Percentiles rank a stretch among this genome's conserved stretches.
Evolutionary conservation across 352 stramenopile species (phyloP).

Genomic region (Globisporangium camurandrum): DNA sequence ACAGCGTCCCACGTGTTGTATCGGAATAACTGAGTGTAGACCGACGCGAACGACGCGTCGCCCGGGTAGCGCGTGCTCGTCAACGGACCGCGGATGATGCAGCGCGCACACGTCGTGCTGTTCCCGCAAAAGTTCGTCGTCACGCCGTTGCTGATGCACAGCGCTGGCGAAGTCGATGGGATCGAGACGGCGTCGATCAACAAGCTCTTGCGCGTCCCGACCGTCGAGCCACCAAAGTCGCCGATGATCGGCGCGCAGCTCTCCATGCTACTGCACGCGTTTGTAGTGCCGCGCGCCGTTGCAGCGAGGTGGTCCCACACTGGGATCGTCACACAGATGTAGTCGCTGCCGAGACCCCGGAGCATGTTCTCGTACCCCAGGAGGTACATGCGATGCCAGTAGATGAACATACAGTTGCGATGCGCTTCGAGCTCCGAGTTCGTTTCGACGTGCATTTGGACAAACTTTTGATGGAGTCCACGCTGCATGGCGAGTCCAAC

Average conservation of each 20-base stretch:
- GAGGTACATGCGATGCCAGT: constrained; percentile 62
- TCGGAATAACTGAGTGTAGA: constrained; percentile 40
- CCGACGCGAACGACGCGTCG: constrained; percentile 23
- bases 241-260: constrained; percentile 26
- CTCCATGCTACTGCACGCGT: constrained; percentile 23
- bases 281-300: constrained; percentile 11
- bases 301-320: constrained; percentile 47
- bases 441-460: constrained; percentile 47
- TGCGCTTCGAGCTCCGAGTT: constrained; percentile 42
- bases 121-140: constrained; percentile 38
- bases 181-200: constrained; percentile 19
- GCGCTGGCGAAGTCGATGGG: constrained; percentile 6
- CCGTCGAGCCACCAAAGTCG: constrained; percentile 25
- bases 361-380: constrained; percentile 75
- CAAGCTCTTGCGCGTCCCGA: constrained; percentile 9
- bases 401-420: constrained; percentile 56
- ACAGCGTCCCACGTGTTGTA: constrained; percentile 21
- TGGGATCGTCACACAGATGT: constrained; percentile 49
- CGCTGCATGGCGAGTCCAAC: constrained; percentile 30
- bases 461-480: constrained; percentile 39
- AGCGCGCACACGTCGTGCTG: constrained; percentile 25
- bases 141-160: constrained; percentile 21
- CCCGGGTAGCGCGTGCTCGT: constrained; percentile 19
- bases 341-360: constrained; percentile 27
- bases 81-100: constrained; percentile 20